A percentile compares a stretch with the other conserved stretches of the same genome.
Evolutionary conservation across 139 green algal genomes (phyloP).

Genomic region (Helicosporidium sp.): DNA sequence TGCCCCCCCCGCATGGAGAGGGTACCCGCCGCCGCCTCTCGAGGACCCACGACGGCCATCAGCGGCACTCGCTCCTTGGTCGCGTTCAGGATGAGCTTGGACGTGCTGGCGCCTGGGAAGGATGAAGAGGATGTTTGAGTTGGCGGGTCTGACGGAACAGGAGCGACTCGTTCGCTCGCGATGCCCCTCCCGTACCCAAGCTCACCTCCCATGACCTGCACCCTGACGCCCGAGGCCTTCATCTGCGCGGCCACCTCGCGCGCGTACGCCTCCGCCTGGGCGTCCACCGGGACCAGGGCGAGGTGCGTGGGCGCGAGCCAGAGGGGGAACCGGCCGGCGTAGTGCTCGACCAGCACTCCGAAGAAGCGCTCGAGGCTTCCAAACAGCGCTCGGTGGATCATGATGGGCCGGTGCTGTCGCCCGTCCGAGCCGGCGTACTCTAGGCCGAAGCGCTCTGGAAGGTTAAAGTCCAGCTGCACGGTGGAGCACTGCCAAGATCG

Average conservation of each 20-base stretch:
- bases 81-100: constrained; percentile 50
- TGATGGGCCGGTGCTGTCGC: constrained; percentile 70
- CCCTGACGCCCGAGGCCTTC: constrained; percentile 30
- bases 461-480: constrained; percentile 94
- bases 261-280: constrained; percentile 40
- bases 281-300: constrained; percentile 62
- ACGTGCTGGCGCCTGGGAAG: constrained; percentile 23
- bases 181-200: background rate
- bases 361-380: constrained; percentile 81
- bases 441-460: constrained; percentile 84
- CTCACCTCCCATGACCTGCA: constrained; percentile 29
- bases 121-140: background rate
- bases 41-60: constrained; percentile 57
- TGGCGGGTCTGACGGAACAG: background rate
- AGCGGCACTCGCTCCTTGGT: constrained; percentile 67
- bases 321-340: constrained; percentile 30
- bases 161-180: background rate
- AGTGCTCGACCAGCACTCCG: constrained; percentile 95
- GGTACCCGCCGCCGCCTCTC: constrained; percentile 36
- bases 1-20: constrained; percentile 51
- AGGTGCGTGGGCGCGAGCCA: constrained; percentile 38
- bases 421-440: constrained; percentile 56
- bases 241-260: constrained; percentile 39
- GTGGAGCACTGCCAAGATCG: constrained; percentile 97
- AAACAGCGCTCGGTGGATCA: constrained; percentile 95